These are phyloP conservation scores for Aphanomyces stellatus DNA, from an alignment of 352 stramenopile species.

Conservation along the genomic window DNA sequence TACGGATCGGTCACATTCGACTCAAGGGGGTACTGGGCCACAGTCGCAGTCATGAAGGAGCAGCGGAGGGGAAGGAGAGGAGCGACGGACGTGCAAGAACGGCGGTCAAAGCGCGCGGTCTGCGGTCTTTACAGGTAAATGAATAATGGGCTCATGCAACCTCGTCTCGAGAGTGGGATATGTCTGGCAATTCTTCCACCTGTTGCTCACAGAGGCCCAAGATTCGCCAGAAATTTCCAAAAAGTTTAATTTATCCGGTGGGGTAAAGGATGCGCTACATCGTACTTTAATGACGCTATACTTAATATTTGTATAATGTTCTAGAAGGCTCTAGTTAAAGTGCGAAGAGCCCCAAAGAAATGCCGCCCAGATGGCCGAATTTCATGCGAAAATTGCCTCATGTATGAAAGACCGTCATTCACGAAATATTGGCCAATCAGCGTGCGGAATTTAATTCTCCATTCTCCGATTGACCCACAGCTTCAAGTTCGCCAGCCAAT, in stretches of 20 bases:
- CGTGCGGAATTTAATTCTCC: too few relatives aligned
- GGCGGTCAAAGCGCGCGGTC: neutral
- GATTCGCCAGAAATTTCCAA: neutral
- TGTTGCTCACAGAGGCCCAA: neutral
- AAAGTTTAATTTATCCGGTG: neutral
- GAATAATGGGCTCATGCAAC: neutral
- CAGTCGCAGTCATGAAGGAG: conserved; percentile 59
- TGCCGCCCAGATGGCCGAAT: too few relatives aligned
- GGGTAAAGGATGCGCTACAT: neutral
- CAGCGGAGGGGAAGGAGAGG: neutral
- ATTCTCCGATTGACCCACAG: too few relatives aligned
- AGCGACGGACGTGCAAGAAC: neutral
- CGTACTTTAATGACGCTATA: neutral
- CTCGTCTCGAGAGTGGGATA: neutral
- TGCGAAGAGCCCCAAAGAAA: too few relatives aligned
- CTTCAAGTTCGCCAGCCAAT: too few relatives aligned
- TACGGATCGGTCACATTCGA: conserved; percentile 23
- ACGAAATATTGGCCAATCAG: neutral
- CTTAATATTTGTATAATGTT: neutral
- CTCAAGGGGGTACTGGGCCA: conserved; percentile 69
- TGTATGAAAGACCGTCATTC: conserved; percentile 1
- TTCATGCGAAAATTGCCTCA: too few relatives aligned
- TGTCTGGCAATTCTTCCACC: neutral
- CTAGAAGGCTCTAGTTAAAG: too few relatives aligned
- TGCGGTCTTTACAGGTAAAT: neutral